Conservation (phyloP, 129 eudicot species). For the Mikania micrantha region DNA sequence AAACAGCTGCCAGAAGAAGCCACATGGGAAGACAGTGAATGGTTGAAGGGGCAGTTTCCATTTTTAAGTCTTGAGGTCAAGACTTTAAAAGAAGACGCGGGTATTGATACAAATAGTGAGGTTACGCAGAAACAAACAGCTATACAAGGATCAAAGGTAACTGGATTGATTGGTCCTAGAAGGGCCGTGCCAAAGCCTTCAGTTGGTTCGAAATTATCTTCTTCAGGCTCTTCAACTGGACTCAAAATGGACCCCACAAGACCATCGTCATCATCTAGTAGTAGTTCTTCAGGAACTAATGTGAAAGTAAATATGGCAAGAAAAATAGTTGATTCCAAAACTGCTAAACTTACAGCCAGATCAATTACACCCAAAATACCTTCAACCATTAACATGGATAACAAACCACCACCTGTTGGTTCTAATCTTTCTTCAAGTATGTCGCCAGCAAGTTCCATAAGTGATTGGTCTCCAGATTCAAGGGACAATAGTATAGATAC, state of each 20-base stretch:
- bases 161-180: slow-evolving; percentile 34
- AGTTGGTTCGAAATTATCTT: slow-evolving; percentile 33
- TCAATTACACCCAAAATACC: slow-evolving; percentile 34
- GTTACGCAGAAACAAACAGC: slow-evolving; percentile 28
- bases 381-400: slow-evolving; percentile 36
- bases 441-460: slow-evolving; percentile 88
- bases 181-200: slow-evolving; percentile 56
- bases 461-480: slow-evolving; percentile 74
- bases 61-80: too few species aligned
- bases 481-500: slow-evolving; percentile 45
- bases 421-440: slow-evolving; percentile 49
- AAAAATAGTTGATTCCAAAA: slow-evolving; percentile 38
- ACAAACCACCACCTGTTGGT: slow-evolving; percentile 23
- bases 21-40: too few species aligned
- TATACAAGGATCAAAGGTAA: slow-evolving; percentile 28
- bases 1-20: too few species aligned
- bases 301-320: slow-evolving; percentile 31
- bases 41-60: too few species aligned
- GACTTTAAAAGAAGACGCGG: too few species aligned
- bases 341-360: slow-evolving; percentile 31
- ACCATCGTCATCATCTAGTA: slow-evolving; percentile 47
- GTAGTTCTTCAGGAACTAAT: slow-evolving; percentile 35
- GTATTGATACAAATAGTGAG: too few species aligned
- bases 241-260: slow-evolving; percentile 27
- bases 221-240: slow-evolving; percentile 31